Evolutionary conservation across 2,329 filamentous ascomycete species (phyloP), one percentile per base, ranked within the genome.

Genomic region (Diaporthe ilicicola): DNA sequence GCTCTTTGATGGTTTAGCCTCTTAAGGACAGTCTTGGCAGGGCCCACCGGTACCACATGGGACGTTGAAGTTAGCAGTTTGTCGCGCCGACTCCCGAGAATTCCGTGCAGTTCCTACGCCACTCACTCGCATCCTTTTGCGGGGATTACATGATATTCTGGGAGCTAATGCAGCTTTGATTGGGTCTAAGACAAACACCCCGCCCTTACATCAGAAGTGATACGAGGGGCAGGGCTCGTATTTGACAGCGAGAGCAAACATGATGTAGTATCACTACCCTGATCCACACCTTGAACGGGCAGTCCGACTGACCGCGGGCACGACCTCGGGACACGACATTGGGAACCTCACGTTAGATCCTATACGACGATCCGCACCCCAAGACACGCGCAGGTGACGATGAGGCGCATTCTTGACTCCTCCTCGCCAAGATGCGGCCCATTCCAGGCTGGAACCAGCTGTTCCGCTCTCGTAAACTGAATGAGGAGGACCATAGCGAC

Each of bases 341-440:
- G 32, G 59, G 59, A 50, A 50, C 44, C 59, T 50, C n/a, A 64
- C 44, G 59, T 64, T 64, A 29, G 59, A 64, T 64, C 34, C 29
- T 64, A 64, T 64, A 64, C 59, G 59, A 50, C 50, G 59, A 64
- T 50, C 59, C n/a, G n/a, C n/a, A 29, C n/a, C 56, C 59, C 42
- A 34, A 34, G 29, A 64, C 59, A 50, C 15, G 59, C 44, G 29
- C 59, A 50, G 34, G 59, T 64, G 59, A 64, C 59, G 59, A 50
- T 50, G 59, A 64, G 59, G 59, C 44, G 59, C 59, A 64, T 64
- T 64, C 59, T 64, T 64, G 19, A 50, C 59, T 64, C 59, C 59
- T 64, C 59, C 44, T n/a, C 59, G 59, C 59, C 59, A 50, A 64
- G 59, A 64, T 50, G 59, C 24, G n/a, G 29, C 29, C 29, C 59